Percentiles rank a stretch among this genome's conserved stretches.
Evolutionary conservation across 805 yeast species (phyloP).

Genomic region (Hanseniaspora meyeri): DNA sequence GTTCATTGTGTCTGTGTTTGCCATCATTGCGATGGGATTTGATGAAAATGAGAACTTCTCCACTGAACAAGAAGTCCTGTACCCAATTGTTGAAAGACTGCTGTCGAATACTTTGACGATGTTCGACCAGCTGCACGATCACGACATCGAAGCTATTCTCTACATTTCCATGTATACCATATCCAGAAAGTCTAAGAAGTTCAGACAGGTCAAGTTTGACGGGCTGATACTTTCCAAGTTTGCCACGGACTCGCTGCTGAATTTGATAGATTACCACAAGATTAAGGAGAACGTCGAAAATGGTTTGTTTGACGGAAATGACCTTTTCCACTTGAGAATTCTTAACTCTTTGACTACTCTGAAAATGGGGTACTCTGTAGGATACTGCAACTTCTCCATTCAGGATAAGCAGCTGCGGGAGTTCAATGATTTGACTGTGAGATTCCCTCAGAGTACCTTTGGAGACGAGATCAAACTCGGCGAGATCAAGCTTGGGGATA

Average conservation of each 20-base stretch:
- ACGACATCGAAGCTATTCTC: slow-evolving; percentile 48
- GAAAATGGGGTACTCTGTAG: slow-evolving; percentile 40
- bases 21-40: slow-evolving; percentile 42
- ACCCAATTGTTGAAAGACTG: slow-evolving; percentile 38
- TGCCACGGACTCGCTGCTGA: slow-evolving; percentile 39
- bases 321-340: slow-evolving; percentile 43
- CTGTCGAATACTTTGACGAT: slow-evolving; percentile 37
- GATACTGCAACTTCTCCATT: slow-evolving; percentile 31
- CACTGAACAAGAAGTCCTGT: slow-evolving; percentile 36
- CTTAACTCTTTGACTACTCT: slow-evolving; percentile 41
- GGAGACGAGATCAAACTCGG: slow-evolving; percentile 46
- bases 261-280: slow-evolving; percentile 35
- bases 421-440: slow-evolving; percentile 33
- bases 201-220: slow-evolving; percentile 39
- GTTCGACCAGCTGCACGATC: slow-evolving; percentile 43
- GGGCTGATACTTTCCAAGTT: slow-evolving; percentile 41
- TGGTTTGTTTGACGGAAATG: slow-evolving; percentile 27
- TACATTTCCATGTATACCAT: slow-evolving; percentile 44
- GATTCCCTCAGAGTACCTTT: slow-evolving; percentile 38
- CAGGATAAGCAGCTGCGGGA: slow-evolving; percentile 25
- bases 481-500: slow-evolving; percentile 34
- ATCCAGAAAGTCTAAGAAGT: slow-evolving; percentile 37
- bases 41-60: slow-evolving; percentile 41
- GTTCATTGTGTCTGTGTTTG: slow-evolving; percentile 43
- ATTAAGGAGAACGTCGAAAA: slow-evolving; percentile 30